phyloP scores from a whole-genome alignment of 331 rosid genomes.

The Malus hybrid region DNA sequence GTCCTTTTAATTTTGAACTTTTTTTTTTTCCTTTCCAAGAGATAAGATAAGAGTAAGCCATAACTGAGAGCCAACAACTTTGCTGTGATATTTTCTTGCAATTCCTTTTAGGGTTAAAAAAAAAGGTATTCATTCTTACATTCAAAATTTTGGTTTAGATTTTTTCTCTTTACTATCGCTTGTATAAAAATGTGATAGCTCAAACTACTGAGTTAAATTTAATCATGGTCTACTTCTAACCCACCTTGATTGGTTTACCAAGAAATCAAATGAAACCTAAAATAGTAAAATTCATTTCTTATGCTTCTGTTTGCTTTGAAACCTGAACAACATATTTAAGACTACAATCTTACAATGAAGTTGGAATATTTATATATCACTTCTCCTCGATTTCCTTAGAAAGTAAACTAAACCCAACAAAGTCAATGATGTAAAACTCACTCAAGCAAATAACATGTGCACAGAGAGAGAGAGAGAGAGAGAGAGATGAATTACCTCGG shows the following conservation, averaged over 20 bases:
- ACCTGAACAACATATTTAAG: not conserved
- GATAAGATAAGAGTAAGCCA: not conserved
- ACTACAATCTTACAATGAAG: too few species aligned
- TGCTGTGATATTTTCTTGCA: not conserved
- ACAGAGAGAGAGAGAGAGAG: not conserved
- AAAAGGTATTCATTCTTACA: too few species aligned
- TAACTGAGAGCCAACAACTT: not conserved
- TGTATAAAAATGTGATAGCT: too few species aligned
- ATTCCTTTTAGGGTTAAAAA: too few species aligned
- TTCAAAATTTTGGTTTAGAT: too few species aligned
- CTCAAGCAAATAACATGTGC: not conserved
- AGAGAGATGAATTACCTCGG: slow-evolving; percentile 42
- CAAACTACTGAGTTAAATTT: too few species aligned
- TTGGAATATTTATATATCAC: not conserved
- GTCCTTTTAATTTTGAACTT: not conserved
- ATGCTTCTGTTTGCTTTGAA: not conserved
- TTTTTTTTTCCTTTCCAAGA: not conserved
- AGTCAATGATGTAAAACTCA: slow-evolving; percentile 9
- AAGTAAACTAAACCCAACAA: slow-evolving; percentile 8
- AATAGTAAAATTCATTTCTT: not conserved
- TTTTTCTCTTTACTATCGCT: too few species aligned
- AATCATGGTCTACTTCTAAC: not conserved
- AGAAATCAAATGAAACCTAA: not conserved
- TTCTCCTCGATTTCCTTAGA: slow-evolving; percentile 2
- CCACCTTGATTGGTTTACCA: not conserved